phyloP scores from a whole-genome alignment of 805 yeast species.

The Nakazawaea wickerhamii region DNA sequence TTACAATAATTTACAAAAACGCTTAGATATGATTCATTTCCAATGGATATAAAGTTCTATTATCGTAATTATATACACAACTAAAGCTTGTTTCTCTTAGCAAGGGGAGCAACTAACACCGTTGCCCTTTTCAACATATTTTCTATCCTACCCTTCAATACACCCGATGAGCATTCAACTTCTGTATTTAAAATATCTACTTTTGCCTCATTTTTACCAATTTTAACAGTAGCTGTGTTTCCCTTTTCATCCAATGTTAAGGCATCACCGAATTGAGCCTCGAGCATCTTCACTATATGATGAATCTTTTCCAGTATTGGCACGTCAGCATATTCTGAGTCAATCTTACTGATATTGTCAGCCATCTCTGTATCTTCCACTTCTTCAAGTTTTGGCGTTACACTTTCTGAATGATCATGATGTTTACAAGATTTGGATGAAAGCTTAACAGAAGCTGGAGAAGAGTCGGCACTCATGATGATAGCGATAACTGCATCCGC shows the following conservation, averaged over 20 bases:
- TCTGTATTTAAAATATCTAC: slow-evolving; percentile 59
- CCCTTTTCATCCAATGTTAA: slow-evolving; percentile 35
- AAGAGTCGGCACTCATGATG: slow-evolving; percentile 83
- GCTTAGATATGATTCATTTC: too few relatives aligned
- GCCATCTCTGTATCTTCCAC: neutral
- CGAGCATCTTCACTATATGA: slow-evolving; percentile 56
- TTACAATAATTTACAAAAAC: too few relatives aligned
- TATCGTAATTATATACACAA: neutral
- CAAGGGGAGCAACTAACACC: slow-evolving; percentile 78
- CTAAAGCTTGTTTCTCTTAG: slow-evolving; percentile 32
- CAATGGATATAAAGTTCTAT: too few relatives aligned
- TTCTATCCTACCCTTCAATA: slow-evolving; percentile 75
- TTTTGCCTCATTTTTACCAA: slow-evolving; percentile 72
- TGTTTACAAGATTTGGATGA: slow-evolving; percentile 59
- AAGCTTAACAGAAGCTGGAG: slow-evolving; percentile 90
- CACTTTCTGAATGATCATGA: slow-evolving; percentile 31
- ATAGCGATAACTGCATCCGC: slow-evolving; percentile 94
- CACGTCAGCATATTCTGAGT: slow-evolving; percentile 22
- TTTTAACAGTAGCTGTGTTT: slow-evolving; percentile 51
- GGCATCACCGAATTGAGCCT: slow-evolving; percentile 86
- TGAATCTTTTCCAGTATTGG: slow-evolving; percentile 34
- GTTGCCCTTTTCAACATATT: slow-evolving; percentile 75
- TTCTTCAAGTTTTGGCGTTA: slow-evolving; percentile 11
- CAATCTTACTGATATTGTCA: neutral
- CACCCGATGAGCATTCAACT: slow-evolving; percentile 68